phyloP scores from a whole-genome alignment of 2,329 filamentous ascomycete genomes.

The Sordariomycetes sp. region DNA sequence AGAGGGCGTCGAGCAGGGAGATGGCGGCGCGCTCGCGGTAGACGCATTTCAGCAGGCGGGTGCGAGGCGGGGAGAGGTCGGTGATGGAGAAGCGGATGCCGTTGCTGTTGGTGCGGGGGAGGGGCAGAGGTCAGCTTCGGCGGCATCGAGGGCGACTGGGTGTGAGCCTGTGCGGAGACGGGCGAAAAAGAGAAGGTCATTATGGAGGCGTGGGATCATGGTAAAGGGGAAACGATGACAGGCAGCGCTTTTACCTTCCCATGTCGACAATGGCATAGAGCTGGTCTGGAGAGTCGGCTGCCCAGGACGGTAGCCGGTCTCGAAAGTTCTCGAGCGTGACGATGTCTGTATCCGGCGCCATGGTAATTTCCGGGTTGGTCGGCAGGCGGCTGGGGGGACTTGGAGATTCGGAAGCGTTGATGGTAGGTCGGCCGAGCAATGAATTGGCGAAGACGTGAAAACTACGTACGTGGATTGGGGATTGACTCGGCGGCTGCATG shows the following conservation, averaged over 20 bases:
- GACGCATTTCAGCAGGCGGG: slow-evolving; percentile 65
- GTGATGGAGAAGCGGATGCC: slow-evolving; percentile 90
- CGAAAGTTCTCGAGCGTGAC: slow-evolving; percentile 41
- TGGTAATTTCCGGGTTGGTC: background rate
- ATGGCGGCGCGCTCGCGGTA: slow-evolving; percentile 72
- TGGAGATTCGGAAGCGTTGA: background rate
- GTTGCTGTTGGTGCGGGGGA: slow-evolving; percentile 45
- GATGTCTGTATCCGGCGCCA: slow-evolving; percentile 23
- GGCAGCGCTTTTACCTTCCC: slow-evolving; percentile 34
- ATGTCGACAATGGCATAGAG: slow-evolving; percentile 49
- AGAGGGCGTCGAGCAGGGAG: slow-evolving; percentile 74
- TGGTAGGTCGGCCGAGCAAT: no score
- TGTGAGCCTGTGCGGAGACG: background rate
- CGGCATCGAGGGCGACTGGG: background rate
- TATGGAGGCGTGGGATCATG: background rate
- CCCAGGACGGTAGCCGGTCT: slow-evolving; percentile 37
- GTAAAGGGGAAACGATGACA: background rate
- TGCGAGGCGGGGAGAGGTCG: slow-evolving; percentile 58
- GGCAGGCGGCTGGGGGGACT: background rate
- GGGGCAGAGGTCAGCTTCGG: background rate
- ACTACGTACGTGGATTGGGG: no score
- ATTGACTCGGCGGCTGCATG: no score
- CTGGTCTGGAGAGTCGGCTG: slow-evolving; percentile 32
- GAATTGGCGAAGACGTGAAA: no score
- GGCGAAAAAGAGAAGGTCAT: background rate